These are phyloP conservation scores for Cairneyella variabilis DNA, from an alignment of 495 filamentous ascomycete genomes.

Conservation along the genomic window DNA sequence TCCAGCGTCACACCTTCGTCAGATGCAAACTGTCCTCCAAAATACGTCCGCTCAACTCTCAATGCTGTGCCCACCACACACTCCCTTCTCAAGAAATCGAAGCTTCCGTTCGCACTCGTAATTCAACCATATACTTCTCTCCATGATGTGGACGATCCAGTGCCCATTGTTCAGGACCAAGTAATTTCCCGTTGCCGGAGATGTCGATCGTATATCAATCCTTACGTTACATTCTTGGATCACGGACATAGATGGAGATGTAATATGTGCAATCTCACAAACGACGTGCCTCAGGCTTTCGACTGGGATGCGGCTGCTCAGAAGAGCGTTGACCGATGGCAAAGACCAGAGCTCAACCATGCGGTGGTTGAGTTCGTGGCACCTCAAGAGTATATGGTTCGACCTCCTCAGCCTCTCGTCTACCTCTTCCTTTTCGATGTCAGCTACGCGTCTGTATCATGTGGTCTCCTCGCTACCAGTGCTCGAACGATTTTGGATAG, in stretches of 20 bases:
- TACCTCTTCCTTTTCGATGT: slow-evolving; percentile 98
- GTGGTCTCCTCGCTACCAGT: slow-evolving; percentile 89
- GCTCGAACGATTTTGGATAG: slow-evolving; percentile 94
- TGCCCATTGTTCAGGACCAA: slow-evolving; percentile 92
- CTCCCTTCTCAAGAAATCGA: slow-evolving; percentile 91
- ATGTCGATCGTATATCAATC: slow-evolving; percentile 96
- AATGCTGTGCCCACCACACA: slow-evolving; percentile 91
- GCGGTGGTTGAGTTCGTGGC: slow-evolving; percentile 95
- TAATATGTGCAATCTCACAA: slow-evolving; percentile 99
- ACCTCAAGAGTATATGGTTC: slow-evolving; percentile 99
- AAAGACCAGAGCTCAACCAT: slow-evolving; percentile 87
- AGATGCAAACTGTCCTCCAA: slow-evolving; percentile 85
- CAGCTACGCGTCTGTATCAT: slow-evolving; percentile 86
- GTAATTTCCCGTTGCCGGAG: slow-evolving; percentile 94
- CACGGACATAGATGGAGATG: slow-evolving; percentile 97
- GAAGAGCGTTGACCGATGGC: slow-evolving; percentile 84
- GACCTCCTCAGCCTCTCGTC: slow-evolving; percentile 93
- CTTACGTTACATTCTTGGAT: slow-evolving; percentile 92
- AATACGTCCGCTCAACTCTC: slow-evolving; percentile 92
- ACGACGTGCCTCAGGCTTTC: slow-evolving; percentile 96
- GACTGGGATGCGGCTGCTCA: slow-evolving; percentile 94
- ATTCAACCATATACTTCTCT: slow-evolving; percentile 94
- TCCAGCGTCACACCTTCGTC: slow-evolving; percentile 90
- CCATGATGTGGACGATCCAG: slow-evolving; percentile 84
- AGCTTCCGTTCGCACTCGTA: slow-evolving; percentile 89